phyloP scores from a whole-genome alignment of 2,329 filamentous ascomycete genomes.

The Beauveria australis region DNA sequence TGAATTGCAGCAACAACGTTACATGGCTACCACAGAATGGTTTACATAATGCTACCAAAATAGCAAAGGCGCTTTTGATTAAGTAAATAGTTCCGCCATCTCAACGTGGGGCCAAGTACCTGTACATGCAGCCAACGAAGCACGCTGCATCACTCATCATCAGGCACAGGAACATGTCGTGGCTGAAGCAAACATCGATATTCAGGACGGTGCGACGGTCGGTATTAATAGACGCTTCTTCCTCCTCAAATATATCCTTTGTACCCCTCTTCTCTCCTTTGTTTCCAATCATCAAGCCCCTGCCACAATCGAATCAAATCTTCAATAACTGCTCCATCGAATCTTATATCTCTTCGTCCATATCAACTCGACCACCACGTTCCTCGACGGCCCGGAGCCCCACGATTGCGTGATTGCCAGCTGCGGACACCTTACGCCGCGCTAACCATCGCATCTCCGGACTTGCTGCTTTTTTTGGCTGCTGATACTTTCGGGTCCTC shows the following conservation, averaged over 20 bases:
- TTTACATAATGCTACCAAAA: no score
- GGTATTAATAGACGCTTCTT: not conserved
- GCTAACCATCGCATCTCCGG: slow-evolving; percentile 8
- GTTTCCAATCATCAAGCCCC: not conserved
- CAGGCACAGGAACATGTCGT: not conserved
- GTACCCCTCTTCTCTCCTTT: not conserved
- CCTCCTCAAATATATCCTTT: not conserved
- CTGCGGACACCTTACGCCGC: not conserved
- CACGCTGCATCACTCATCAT: not conserved
- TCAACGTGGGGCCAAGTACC: not conserved
- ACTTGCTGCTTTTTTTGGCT: slow-evolving; percentile 10
- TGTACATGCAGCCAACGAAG: not conserved
- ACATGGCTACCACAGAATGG: no score
- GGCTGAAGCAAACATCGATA: not conserved
- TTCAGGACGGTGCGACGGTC: not conserved
- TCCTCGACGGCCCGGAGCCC: slow-evolving; percentile 17
- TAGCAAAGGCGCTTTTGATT: no score
- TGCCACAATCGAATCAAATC: not conserved
- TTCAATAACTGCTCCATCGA: not conserved
- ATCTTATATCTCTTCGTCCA: not conserved
- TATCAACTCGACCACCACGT: not conserved
- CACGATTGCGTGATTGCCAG: slow-evolving; percentile 25
- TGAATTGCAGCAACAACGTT: no score
- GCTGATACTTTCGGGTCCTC: slow-evolving; percentile 10
- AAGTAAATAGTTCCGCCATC: no score